Evolutionary conservation across 1,284 basidiomycete genomes (phyloP).

Genomic region (Melampsora occidentalis): DNA sequence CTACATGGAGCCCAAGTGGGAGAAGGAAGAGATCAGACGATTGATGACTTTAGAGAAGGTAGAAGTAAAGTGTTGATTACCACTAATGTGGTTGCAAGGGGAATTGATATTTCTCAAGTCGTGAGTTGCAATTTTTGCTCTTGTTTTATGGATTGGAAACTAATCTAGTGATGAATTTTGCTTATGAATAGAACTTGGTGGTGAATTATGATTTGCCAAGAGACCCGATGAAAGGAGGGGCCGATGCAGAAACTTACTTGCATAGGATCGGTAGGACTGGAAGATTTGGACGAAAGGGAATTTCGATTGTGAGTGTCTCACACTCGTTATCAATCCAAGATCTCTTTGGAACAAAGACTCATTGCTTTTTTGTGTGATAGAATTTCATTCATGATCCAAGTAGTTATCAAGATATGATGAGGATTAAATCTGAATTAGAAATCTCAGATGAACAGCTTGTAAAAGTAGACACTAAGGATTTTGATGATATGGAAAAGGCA

Average conservation of each 20-base stretch:
- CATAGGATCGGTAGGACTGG: constrained; percentile 97
- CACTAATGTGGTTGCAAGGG: constrained; percentile 96
- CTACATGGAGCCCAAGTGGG: constrained; percentile 92
- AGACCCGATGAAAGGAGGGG: constrained; percentile 61
- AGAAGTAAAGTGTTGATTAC: constrained; percentile 97
- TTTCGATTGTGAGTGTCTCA: constrained; percentile 63
- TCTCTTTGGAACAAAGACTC: not conserved
- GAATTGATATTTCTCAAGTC: constrained; percentile 97
- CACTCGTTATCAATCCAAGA: not conserved
- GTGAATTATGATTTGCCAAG: constrained; percentile 95
- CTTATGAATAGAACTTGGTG: constrained; percentile 35
- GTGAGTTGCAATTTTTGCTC: constrained; percentile 72
- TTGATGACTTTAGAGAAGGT: constrained; percentile 93
- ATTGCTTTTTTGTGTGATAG: not conserved
- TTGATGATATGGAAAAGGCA: constrained; percentile 82
- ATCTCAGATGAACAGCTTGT: constrained; percentile 63
- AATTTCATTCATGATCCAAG: constrained; percentile 87
- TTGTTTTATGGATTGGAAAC: not conserved
- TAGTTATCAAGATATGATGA: constrained; percentile 79
- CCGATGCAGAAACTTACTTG: constrained; percentile 95
- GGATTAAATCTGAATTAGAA: constrained; percentile 72
- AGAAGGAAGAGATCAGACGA: constrained; percentile 80
- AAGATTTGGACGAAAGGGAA: constrained; percentile 88
- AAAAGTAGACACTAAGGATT: constrained; percentile 56
- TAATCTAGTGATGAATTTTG: not conserved